phyloP scores from a whole-genome alignment of 1,284 basidiomycete species.

The Trametes polyzona region DNA sequence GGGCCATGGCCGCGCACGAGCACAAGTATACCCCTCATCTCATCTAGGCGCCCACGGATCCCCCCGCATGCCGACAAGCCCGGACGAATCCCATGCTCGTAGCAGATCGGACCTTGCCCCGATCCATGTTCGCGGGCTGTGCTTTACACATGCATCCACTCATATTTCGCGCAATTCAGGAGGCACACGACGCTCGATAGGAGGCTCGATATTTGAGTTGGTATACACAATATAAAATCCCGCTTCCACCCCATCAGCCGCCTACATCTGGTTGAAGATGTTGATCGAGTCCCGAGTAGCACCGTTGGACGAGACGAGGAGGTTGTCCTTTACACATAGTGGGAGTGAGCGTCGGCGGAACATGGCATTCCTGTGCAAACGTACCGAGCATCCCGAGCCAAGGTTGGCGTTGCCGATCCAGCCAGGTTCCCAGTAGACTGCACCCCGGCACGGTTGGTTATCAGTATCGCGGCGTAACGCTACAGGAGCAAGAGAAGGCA shows the following conservation, averaged over 20 bases:
- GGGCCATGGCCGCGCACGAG: background rate
- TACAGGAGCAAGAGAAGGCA: background rate
- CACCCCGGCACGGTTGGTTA: slow-evolving; percentile 20
- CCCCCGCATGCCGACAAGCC: slow-evolving; percentile 2
- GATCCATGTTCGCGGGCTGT: background rate
- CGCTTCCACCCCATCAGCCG: background rate
- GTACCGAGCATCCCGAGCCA: slow-evolving; percentile 57
- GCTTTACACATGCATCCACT: background rate
- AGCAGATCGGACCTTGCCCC: background rate
- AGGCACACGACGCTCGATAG: background rate
- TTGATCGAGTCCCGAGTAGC: slow-evolving; percentile 38
- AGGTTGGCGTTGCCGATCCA: slow-evolving; percentile 64
- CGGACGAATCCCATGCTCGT: slow-evolving; percentile 15
- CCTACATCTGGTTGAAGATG: slow-evolving; percentile 33
- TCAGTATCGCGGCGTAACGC: background rate
- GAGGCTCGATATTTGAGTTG: background rate
- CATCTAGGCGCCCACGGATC: slow-evolving; percentile 20
- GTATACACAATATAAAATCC: background rate
- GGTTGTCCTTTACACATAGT: slow-evolving; percentile 34
- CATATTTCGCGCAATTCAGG: background rate
- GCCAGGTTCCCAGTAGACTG: slow-evolving; percentile 65
- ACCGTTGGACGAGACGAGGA: slow-evolving; percentile 38
- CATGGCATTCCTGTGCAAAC: slow-evolving; percentile 25
- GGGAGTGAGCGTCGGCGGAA: background rate
- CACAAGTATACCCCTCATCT: slow-evolving; percentile 1